phyloP scores from a whole-genome alignment of 2,329 filamentous ascomycete genomes.

The Fusarium incarnatum region DNA sequence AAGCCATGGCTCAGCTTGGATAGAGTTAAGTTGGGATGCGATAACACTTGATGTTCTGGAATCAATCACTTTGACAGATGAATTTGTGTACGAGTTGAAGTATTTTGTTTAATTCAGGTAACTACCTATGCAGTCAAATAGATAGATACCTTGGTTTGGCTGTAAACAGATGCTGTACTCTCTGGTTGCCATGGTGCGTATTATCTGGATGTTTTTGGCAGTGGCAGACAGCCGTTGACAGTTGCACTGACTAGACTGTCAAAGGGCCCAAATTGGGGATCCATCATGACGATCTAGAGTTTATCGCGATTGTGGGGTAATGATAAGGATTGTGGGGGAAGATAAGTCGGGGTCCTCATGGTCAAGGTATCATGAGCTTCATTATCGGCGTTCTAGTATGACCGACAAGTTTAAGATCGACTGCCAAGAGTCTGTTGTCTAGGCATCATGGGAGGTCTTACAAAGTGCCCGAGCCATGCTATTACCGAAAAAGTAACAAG shows the following conservation, averaged over 20 bases:
- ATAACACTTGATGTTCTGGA: background rate
- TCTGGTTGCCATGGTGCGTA: conserved; percentile 10
- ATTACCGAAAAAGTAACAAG: background rate
- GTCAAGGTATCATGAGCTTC: background rate
- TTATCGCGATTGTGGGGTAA: conserved; percentile 40
- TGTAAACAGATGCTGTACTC: background rate
- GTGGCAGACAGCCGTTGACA: conserved; percentile 22
- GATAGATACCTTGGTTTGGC: too few species aligned
- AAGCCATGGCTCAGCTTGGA: conserved; percentile 38
- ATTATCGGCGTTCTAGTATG: background rate
- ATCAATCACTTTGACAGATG: background rate
- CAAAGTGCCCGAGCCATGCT: background rate
- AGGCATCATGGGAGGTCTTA: background rate
- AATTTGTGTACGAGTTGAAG: background rate
- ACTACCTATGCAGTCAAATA: background rate
- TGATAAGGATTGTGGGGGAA: conserved; percentile 40
- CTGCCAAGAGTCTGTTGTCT: background rate
- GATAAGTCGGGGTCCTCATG: conserved; percentile 15
- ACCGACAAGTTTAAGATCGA: background rate
- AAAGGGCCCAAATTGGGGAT: conserved; percentile 6
- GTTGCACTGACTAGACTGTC: background rate
- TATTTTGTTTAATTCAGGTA: background rate
- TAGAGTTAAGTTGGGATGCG: background rate
- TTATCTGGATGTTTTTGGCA: background rate
- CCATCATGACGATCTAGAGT: conserved; percentile 29